Conservation (phyloP, 1,284 basidiomycete species). For the Moniliophthora roreri region DNA sequence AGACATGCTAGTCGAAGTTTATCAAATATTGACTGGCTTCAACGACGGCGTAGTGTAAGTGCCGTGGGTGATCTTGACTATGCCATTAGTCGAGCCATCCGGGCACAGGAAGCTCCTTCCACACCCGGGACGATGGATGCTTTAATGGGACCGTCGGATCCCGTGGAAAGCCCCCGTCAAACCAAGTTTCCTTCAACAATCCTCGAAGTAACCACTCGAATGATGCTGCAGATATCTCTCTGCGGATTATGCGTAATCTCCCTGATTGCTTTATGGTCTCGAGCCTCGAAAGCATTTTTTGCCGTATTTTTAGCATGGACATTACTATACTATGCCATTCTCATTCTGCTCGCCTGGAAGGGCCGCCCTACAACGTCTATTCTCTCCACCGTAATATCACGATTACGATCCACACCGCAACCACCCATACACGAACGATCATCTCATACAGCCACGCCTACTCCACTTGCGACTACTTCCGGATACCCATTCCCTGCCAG, state of each 20-base stretch:
- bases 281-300: constrained; percentile 56
- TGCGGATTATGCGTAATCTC: constrained; percentile 57
- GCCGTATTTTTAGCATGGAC: constrained; percentile 65
- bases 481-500: constrained; percentile 48
- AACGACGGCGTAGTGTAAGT: constrained; percentile 65
- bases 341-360: constrained; percentile 56
- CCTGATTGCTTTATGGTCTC: constrained; percentile 57
- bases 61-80: constrained; percentile 71
- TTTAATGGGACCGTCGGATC: constrained; percentile 41
- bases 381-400: constrained; percentile 48
- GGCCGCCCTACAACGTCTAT: constrained; percentile 58
- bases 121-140: constrained; percentile 53
- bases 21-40: constrained; percentile 73
- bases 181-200: constrained; percentile 38
- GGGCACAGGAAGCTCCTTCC: constrained; percentile 37
- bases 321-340: constrained; percentile 51
- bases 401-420: constrained; percentile 34
- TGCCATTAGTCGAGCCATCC: constrained; percentile 47
- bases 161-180: constrained; percentile 16
- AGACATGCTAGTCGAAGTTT: constrained; percentile 44
- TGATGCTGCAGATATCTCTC: constrained; percentile 57
- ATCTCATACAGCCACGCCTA: constrained; percentile 21
- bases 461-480: constrained; percentile 36
- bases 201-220: constrained; percentile 43
- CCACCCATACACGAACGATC: background rate